These are phyloP conservation scores for Withania somnifera DNA, from an alignment of 305 asterid genomes.

Conservation along the genomic window DNA sequence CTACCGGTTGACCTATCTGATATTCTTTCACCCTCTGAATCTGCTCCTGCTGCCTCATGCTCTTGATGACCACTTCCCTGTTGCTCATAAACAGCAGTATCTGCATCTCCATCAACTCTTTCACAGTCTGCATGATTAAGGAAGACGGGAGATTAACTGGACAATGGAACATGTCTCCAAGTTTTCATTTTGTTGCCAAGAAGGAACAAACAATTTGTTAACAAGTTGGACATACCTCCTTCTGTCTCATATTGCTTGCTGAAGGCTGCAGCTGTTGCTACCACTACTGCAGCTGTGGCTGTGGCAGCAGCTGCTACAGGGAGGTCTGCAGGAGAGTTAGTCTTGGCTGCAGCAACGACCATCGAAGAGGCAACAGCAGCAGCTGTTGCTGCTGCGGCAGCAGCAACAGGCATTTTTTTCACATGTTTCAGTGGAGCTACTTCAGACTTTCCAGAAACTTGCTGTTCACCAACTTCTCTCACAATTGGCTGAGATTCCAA, in stretches of 20 bases:
- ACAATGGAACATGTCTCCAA: conserved; percentile 39
- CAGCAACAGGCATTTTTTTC: conserved; percentile 65
- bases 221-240: background rate
- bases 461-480: conserved; percentile 25
- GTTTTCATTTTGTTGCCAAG: conserved; percentile 17
- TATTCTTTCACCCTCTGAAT: conserved; percentile 66
- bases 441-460: conserved; percentile 34
- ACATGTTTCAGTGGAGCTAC: conserved; percentile 25
- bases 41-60: conserved; percentile 34
- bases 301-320: conserved; percentile 95
- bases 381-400: conserved; percentile 82
- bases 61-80: conserved; percentile 42
- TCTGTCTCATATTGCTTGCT: conserved; percentile 38
- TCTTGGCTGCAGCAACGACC: conserved; percentile 74
- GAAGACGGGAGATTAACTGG: conserved; percentile 32
- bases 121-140: conserved; percentile 21
- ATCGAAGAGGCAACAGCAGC: conserved; percentile 93
- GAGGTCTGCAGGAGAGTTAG: conserved; percentile 51
- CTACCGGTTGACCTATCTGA: conserved; percentile 71
- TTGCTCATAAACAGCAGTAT: conserved; percentile 26
- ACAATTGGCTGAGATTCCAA: conserved; percentile 24
- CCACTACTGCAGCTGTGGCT: conserved; percentile 91
- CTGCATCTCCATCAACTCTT: conserved; percentile 49
- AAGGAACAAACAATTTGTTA: background rate
- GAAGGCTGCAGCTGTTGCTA: conserved; percentile 80